Percentiles rank a stretch among this genome's conserved stretches.
Conservation (phyloP, 2,329 filamentous ascomycete genomes). For the Botrytis medusae region DNA sequence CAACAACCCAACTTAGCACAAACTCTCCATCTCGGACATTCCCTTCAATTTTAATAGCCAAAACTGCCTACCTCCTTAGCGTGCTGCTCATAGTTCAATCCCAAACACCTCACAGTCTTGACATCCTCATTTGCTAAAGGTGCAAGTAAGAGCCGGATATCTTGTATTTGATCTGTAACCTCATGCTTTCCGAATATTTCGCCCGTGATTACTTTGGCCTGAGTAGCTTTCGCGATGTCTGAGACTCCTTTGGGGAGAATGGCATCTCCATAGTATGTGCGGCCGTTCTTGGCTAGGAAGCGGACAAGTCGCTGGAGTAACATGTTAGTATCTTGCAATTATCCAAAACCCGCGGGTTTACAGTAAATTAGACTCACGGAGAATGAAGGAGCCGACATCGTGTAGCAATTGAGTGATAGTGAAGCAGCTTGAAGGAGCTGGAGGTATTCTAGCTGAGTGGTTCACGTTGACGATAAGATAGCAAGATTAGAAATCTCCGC, state of each 20-base stretch:
- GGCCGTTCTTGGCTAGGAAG: constrained; percentile 70
- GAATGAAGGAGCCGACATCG: constrained; percentile 45
- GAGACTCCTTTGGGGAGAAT: constrained; percentile 60
- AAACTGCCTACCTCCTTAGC: constrained; percentile 57
- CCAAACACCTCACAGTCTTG: constrained; percentile 66
- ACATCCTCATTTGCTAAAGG: constrained; percentile 64
- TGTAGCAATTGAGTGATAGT: not conserved
- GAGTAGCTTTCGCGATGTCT: constrained; percentile 60
- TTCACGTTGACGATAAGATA: constrained; percentile 2
- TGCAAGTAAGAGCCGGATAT: constrained; percentile 57
- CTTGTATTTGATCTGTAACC: constrained; percentile 61
- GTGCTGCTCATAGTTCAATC: constrained; percentile 71
- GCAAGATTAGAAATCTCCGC: not conserved
- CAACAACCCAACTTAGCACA: not conserved
- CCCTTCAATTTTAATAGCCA: not conserved
- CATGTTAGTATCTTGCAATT: constrained; percentile 11
- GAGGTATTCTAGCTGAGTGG: not conserved
- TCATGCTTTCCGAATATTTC: constrained; percentile 64
- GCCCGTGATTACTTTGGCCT: constrained; percentile 63
- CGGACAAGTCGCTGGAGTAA: constrained; percentile 63
- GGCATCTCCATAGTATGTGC: constrained; percentile 72
- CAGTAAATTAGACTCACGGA: constrained; percentile 43
- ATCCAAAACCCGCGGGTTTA: not conserved
- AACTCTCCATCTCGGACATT: not conserved
- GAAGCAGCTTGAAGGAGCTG: not conserved